Conservation (phyloP, 257 asterid genomes). For the Coffea canephora region DNA sequence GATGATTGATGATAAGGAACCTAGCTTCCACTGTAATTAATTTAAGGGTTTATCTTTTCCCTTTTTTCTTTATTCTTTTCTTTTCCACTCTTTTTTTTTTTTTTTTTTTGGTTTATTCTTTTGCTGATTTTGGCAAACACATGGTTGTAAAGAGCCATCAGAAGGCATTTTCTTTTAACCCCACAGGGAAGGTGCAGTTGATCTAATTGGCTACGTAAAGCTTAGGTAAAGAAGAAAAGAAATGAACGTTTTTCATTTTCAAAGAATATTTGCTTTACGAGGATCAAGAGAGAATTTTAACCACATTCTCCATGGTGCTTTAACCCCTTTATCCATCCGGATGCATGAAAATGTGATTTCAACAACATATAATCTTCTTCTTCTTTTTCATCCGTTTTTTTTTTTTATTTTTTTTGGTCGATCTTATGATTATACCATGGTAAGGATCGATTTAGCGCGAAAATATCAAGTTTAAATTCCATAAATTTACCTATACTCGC, state of each 20-base stretch:
- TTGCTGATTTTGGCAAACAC: slow-evolving; percentile 9
- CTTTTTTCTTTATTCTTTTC: slow-evolving; percentile 16
- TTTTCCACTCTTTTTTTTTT: background rate
- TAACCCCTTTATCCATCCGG: background rate
- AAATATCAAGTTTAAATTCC: background rate
- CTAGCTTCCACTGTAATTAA: background rate
- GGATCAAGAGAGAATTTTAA: background rate
- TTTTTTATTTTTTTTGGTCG: too few species aligned
- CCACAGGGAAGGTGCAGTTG: background rate
- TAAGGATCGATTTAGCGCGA: background rate
- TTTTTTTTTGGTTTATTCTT: slow-evolving; percentile 4
- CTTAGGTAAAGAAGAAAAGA: background rate
- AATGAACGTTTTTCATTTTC: background rate
- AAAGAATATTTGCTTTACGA: background rate
- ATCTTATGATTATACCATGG: background rate
- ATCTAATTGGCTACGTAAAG: background rate
- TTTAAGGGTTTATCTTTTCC: background rate
- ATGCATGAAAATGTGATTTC: background rate
- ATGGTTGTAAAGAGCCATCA: background rate
- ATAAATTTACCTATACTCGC: too few species aligned
- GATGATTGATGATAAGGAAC: background rate
- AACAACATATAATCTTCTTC: too few species aligned
- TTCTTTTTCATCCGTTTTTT: too few species aligned
- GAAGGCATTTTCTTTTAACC: background rate
- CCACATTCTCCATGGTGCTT: too few species aligned